These are phyloP conservation scores for Nitzschia putrida DNA, from an alignment of 108 stramenopile species.

Conservation along the genomic window DNA sequence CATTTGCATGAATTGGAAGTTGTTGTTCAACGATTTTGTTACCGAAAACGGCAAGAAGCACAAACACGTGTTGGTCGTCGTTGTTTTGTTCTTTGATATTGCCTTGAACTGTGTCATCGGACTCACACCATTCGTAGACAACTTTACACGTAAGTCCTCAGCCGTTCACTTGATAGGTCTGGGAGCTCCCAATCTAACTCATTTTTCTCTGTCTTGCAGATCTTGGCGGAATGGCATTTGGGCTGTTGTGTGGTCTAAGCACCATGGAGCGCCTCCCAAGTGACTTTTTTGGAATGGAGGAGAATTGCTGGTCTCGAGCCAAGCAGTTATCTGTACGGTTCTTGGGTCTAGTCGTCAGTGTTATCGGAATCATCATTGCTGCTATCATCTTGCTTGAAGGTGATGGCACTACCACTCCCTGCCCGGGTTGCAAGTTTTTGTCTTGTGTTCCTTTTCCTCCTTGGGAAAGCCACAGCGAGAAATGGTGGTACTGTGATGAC, in stretches of 20 bases:
- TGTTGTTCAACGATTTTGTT: conserved; percentile 76
- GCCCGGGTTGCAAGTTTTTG: conserved; percentile 64
- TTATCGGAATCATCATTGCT: conserved; percentile 60
- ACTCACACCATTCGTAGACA: conserved; percentile 87
- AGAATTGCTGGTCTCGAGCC: conserved; percentile 45
- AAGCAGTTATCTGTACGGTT: conserved; percentile 66
- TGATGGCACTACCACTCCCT: conserved; percentile 77
- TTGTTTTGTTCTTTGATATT: conserved; percentile 76
- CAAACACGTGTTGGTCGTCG: conserved; percentile 68
- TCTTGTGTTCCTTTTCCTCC: conserved; percentile 86
- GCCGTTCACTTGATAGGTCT: neutral
- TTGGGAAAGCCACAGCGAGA: conserved; percentile 59
- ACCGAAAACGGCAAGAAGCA: conserved; percentile 68
- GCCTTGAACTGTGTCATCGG: conserved; percentile 82
- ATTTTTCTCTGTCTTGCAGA: conserved; percentile 25
- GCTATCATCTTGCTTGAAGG: conserved; percentile 55
- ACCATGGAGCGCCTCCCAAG: conserved; percentile 76
- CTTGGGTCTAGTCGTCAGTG: conserved; percentile 65
- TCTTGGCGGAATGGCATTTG: conserved; percentile 73
- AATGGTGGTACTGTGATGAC: conserved; percentile 94
- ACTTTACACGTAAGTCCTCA: conserved; percentile 73
- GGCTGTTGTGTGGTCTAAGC: conserved; percentile 74
- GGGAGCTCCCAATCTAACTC: neutral
- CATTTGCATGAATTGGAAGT: conserved; percentile 91
- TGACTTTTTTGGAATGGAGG: conserved; percentile 77